phyloP scores from a whole-genome alignment of 176 grass and related monocot species.

The Ensete ventricosum region DNA sequence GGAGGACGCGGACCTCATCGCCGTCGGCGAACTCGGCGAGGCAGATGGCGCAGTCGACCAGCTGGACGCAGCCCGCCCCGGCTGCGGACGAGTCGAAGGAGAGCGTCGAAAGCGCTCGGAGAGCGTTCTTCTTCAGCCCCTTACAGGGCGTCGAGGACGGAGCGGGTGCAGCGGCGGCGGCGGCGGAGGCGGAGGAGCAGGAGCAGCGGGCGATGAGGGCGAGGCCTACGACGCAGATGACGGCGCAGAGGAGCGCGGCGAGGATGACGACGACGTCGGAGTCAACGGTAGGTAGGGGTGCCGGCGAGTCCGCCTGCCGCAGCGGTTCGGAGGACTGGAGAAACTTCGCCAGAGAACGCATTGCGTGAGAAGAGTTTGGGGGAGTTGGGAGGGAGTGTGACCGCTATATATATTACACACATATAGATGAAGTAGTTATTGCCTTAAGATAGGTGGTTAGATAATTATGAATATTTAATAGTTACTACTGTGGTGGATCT shows the following conservation, averaged over 20 bases:
- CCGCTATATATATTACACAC: too few relatives aligned
- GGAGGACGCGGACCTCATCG: conserved; percentile 7
- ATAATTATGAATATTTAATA: too few relatives aligned
- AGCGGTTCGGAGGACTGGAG: too few relatives aligned
- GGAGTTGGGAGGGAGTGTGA: too few relatives aligned
- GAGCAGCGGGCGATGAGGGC: background rate
- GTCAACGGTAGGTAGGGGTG: background rate
- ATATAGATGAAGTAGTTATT: too few relatives aligned
- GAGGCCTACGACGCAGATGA: conserved; percentile 4
- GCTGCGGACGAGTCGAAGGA: conserved; percentile 2
- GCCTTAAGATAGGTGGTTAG: too few relatives aligned
- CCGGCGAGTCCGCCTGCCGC: too few relatives aligned
- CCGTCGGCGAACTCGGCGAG: conserved; percentile 7
- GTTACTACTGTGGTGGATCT: too few relatives aligned
- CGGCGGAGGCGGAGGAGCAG: background rate
- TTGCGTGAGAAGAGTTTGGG: too few relatives aligned
- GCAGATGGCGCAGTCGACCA: conserved; percentile 12
- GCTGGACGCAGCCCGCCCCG: background rate
- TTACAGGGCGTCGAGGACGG: background rate
- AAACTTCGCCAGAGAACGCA: too few relatives aligned
- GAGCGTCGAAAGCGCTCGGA: background rate
- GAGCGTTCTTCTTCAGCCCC: conserved; percentile 1
- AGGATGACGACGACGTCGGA: background rate
- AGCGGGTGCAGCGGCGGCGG: too few relatives aligned
- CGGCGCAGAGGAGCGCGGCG: background rate